Percentiles rank a stretch among this genome's conserved stretches.
Conservation (phyloP, 768 basidiomycete species). For the Pleurotus tuber-regium region DNA sequence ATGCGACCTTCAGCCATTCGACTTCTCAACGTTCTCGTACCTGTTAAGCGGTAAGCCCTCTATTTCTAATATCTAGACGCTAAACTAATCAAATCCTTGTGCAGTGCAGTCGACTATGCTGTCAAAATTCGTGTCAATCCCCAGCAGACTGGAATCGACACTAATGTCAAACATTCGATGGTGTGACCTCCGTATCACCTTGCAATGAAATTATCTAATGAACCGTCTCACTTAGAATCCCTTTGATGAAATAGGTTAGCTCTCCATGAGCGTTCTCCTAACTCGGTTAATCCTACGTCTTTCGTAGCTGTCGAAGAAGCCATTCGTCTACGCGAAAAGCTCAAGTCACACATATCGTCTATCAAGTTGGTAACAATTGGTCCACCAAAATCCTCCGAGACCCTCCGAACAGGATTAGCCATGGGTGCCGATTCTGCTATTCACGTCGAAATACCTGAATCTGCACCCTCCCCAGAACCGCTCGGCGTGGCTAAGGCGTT, state of each 20-base stretch:
- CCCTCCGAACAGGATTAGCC: conserved; percentile 92
- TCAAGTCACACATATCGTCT: conserved; percentile 72
- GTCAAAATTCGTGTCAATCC: conserved; percentile 98
- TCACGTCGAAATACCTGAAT: conserved; percentile 84
- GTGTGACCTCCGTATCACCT: conserved; percentile 39
- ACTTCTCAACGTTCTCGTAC: conserved; percentile 88
- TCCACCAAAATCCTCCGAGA: conserved; percentile 84
- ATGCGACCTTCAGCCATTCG: conserved; percentile 78
- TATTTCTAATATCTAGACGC: background rate
- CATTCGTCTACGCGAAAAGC: conserved; percentile 84
- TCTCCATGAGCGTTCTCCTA: background rate
- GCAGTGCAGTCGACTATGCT: conserved; percentile 91
- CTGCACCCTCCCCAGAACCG: conserved; percentile 77
- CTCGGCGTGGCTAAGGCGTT: conserved; percentile 88
- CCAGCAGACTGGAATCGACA: conserved; percentile 92
- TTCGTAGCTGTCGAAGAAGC: conserved; percentile 94
- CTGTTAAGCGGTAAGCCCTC: conserved; percentile 85
- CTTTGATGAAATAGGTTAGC: conserved; percentile 94
- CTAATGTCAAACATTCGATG: conserved; percentile 99
- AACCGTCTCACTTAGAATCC: conserved; percentile 66
- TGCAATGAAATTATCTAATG: background rate
- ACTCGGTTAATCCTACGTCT: conserved; percentile 1
- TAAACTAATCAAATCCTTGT: background rate
- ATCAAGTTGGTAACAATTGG: conserved; percentile 96
- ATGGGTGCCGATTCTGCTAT: conserved; percentile 96